Base-by-base conservation (phyloP, 164 flowering plant genomes). In the Piper betle region DNA sequence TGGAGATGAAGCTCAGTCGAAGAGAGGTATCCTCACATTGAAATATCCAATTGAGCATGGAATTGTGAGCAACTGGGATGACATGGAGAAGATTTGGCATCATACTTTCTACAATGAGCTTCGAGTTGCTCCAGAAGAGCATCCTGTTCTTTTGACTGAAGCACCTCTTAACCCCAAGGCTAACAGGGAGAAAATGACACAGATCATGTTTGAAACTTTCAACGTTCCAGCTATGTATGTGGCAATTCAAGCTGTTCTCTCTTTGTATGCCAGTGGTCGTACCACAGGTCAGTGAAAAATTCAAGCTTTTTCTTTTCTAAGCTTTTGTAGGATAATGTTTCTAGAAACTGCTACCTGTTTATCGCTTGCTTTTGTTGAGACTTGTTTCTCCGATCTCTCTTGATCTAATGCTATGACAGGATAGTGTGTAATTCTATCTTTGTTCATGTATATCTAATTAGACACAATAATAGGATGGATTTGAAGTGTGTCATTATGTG, bases 21-120 rank as follows among this genome's bases (percentile, higher is more conserved):
- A 82, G 69, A 70, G 84, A 66, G 84, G 87, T 77, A 83, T 83
- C 52, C 55, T 81, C 18, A 78, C 84, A 40, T 59, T 82, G 68
- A 84, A 84, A 63, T 84, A 84, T 68, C 86, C 89, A 3, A 84
- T 84, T 73, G 89, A 84, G 72, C 89, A 84, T 71, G 89, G 89
- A 55, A 84, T 82, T 67, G 89, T 84, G 53, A 84, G 74, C 74
- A 84, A 84, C 59, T 84, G 89, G 89, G 89, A 84, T 73, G 89
- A 84, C 68, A 83, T 81, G 87, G 87, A 83, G 71, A 83, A 83
- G 74, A 83, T 81, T 52, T 79, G 84, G 84, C 87, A 83, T 75
- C 87, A 83, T 56, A 80, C 83, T 40, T 79, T 81, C 68, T 78
- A 76, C 66, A 80, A 80, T 68, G 84, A 81, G 38, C 78, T 82